These are phyloP conservation scores for Ramaria rubella DNA, from an alignment of 768 basidiomycete species.

Conservation along the genomic window DNA sequence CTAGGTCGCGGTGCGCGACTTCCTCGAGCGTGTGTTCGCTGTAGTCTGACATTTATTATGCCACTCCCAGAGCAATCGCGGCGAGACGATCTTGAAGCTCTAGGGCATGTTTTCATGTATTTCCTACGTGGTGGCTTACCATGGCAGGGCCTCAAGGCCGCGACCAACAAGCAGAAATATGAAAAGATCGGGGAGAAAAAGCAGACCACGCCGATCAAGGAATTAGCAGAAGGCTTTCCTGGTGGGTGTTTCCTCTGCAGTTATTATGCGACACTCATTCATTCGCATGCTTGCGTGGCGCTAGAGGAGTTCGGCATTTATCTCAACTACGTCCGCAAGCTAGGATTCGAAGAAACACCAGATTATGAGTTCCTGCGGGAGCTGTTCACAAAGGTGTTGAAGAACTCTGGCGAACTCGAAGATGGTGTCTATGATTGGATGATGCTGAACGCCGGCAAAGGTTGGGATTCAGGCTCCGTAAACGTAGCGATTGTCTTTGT, in stretches of 20 bases:
- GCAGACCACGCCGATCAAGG: slow-evolving; percentile 96
- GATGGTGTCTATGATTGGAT: slow-evolving; percentile 98
- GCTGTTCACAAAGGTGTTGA: slow-evolving; percentile 88
- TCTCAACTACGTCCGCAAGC: slow-evolving; percentile 96
- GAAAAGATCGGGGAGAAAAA: slow-evolving; percentile 99
- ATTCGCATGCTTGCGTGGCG: neutral
- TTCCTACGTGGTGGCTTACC: slow-evolving; percentile 94
- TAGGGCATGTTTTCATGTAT: slow-evolving; percentile 99
- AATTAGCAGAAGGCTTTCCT: slow-evolving; percentile 92
- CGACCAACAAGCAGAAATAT: slow-evolving; percentile 99
- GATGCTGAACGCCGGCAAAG: slow-evolving; percentile 60
- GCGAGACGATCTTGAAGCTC: slow-evolving; percentile 95
- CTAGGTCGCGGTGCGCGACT: slow-evolving; percentile 73
- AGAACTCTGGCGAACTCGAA: slow-evolving; percentile 83
- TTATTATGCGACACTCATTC: neutral
- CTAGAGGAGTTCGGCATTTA: slow-evolving; percentile 98
- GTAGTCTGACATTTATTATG: slow-evolving; percentile 7
- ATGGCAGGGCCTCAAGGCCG: slow-evolving; percentile 99
- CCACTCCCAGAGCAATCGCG: slow-evolving; percentile 68
- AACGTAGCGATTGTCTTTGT: too few species aligned
- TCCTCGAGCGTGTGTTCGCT: slow-evolving; percentile 2
- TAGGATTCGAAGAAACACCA: slow-evolving; percentile 98
- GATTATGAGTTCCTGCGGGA: slow-evolving; percentile 98
- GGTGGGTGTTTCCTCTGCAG: slow-evolving; percentile 43
- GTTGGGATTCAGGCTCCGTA: slow-evolving; percentile 6